Percentiles rank a stretch among this genome's conserved stretches.
Evolutionary conservation across 306 rosid species (phyloP).

Genomic region (Cucurbita argyrosperma): DNA sequence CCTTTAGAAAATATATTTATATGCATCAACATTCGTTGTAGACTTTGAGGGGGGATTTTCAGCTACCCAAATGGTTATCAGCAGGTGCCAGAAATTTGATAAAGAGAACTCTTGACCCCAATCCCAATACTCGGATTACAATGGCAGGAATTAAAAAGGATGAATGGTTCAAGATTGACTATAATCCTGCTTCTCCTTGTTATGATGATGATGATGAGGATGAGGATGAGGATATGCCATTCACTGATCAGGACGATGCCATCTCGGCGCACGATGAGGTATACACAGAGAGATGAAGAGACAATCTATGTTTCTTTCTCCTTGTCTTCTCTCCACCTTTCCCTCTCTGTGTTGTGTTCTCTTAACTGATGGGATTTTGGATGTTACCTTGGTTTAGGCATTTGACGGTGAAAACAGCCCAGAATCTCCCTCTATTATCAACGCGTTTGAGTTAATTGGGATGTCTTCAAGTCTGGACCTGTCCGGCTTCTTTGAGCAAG

Average conservation of each 20-base stretch:
- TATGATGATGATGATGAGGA: constrained; percentile 52
- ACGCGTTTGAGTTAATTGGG: constrained; percentile 92
- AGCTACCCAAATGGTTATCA: constrained; percentile 71
- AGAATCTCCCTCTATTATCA: constrained; percentile 40
- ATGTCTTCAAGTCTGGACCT: constrained; percentile 91
- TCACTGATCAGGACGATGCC: constrained; percentile 24
- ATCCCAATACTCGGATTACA: constrained; percentile 51
- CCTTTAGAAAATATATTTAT: not conserved
- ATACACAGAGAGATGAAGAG: not conserved
- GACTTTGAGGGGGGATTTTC: constrained; percentile 67
- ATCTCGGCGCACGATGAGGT: constrained; percentile 33
- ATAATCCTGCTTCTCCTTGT: constrained; percentile 33
- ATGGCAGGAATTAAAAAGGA: constrained; percentile 56
- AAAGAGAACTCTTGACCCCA: constrained; percentile 72
- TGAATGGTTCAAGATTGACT: constrained; percentile 69
- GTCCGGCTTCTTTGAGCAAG: constrained; percentile 89
- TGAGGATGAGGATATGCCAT: constrained; percentile 36
- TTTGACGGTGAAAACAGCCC: constrained; percentile 34
- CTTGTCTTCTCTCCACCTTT: not conserved
- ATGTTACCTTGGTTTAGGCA: constrained; percentile 22
- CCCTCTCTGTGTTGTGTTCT: not conserved
- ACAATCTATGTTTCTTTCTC: not conserved
- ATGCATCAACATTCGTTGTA: constrained; percentile 7
- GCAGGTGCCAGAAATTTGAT: constrained; percentile 55
- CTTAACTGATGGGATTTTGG: not conserved